A percentile compares a stretch with the other conserved stretches of the same genome.
phyloP scores from a whole-genome alignment of 169 alveolate species.

The Plasmodium falciparum region DNA sequence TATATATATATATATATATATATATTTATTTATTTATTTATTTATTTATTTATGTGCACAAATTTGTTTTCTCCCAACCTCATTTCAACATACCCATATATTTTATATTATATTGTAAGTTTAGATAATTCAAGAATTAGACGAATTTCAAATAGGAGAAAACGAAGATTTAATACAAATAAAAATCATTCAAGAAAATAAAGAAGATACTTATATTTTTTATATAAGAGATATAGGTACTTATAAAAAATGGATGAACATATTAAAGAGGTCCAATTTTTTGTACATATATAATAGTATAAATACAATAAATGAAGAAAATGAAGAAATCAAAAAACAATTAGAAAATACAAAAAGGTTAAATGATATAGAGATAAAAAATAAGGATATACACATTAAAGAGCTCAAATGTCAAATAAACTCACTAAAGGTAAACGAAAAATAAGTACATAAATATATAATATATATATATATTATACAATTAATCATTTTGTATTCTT shows the following conservation, averaged over 20 bases:
- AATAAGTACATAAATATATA: neutral
- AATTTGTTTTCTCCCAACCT: neutral
- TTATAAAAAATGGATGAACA: constrained; percentile 34
- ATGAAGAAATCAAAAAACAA: constrained; percentile 37
- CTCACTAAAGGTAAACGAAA: constrained; percentile 28
- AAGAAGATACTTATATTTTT: constrained; percentile 15
- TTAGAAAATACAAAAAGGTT: constrained; percentile 21
- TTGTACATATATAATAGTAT: constrained; percentile 14
- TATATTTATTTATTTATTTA: too few relatives aligned
- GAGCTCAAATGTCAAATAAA: constrained; percentile 18
- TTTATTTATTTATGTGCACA: too few relatives aligned
- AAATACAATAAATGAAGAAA: constrained; percentile 32
- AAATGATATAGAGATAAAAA: constrained; percentile 40
- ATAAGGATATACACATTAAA: constrained; percentile 45
- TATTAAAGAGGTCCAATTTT: constrained; percentile 28
- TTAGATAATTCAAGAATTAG: constrained; percentile 37
- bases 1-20: neutral
- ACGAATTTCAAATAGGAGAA: constrained; percentile 10
- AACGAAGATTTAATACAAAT: constrained; percentile 62
- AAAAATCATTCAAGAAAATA: neutral
- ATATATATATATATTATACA: neutral
- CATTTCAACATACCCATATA: neutral
- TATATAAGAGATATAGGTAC: constrained; percentile 19
- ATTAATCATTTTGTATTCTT: too few relatives aligned
- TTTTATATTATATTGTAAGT: neutral